phyloP scores from a whole-genome alignment of 2,329 filamentous ascomycete genomes.

The Scytalidium lignicola region DNA sequence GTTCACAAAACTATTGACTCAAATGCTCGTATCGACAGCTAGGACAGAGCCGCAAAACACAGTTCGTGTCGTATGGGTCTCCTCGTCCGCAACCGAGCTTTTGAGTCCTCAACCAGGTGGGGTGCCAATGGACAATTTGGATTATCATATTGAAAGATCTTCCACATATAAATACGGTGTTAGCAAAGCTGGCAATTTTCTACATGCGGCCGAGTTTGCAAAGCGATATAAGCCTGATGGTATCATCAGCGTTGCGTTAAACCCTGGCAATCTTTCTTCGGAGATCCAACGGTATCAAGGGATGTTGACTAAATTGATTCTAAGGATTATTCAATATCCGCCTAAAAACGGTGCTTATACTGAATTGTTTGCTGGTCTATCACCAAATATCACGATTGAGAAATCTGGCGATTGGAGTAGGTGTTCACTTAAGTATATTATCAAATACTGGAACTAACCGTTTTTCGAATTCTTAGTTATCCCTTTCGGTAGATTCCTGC shows the following conservation, averaged over 20 bases:
- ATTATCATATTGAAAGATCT: constrained; percentile 6
- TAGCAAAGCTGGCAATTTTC: constrained; percentile 12
- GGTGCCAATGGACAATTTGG: constrained; percentile 12
- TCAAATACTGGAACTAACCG: neutral
- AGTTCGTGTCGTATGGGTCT: constrained; percentile 28
- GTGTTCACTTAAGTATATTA: neutral
- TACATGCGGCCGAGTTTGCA: constrained; percentile 11
- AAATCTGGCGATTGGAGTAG: constrained; percentile 11
- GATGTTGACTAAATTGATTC: neutral
- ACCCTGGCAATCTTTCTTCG: constrained; percentile 14
- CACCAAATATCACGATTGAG: constrained; percentile 11
- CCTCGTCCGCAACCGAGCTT: constrained; percentile 21
- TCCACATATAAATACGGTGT: constrained; percentile 6
- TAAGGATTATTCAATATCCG: constrained; percentile 4
- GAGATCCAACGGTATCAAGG: constrained; percentile 4
- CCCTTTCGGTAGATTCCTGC: constrained; percentile 36
- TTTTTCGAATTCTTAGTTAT: constrained; percentile 28
- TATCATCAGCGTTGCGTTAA: constrained; percentile 12
- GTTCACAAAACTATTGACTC: constrained; percentile 29
- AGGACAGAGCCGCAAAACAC: constrained; percentile 12
- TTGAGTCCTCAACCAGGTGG: neutral
- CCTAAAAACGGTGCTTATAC: constrained; percentile 11
- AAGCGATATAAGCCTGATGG: constrained; percentile 10
- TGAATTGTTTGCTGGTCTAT: constrained; percentile 13
- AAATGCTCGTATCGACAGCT: constrained; percentile 24